Evolutionary conservation across 495 filamentous ascomycete genomes (phyloP), one percentile per base, ranked within the genome.

Genomic region (Penicillium roqueforti): DNA sequence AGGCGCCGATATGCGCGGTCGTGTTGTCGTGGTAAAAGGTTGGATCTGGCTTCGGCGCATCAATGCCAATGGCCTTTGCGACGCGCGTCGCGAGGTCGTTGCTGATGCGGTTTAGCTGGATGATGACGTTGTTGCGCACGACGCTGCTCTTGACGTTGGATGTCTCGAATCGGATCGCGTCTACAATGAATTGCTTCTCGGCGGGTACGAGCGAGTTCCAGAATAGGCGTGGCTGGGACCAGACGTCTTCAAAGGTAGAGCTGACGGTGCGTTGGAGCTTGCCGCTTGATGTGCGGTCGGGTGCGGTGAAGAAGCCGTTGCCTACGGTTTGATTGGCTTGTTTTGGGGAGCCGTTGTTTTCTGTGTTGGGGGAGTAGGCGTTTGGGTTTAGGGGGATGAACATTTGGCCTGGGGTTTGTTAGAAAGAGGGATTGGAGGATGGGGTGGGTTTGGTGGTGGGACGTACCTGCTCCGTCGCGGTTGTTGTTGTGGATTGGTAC

Each of bases 121-220:
- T 69, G 20, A 90, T 74, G 2, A 86, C 81, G 55, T 88, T 88
- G 48, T 68, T 47, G 25, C 66, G 60, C 14, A 91, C 85, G 22
- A 72, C 57, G 1, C 58, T 41, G 44, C 79, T 85, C 51, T 75
- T 67, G 38, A 90, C 55, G 36, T 87, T 79, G 7, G 80, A 77
- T 6, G 76, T 71, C 66, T 92, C 87, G 68, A 91, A 92, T 25
- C 88, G 85, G 53, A 89, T 82, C 1, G 86, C 87, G 69, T 92
- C 86, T 68, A 92, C 77, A 52, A 89, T 64, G 67, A 89, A 86
- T 63, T 92, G 88, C 64, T 90, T 80, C 61, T 91, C 88, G 0
- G 80, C 79, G 7, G 80, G 74, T 6, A 79, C 65, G 40, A 92
- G 79, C 1, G 86, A 89, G 79, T 90, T 89, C 78, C 79, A 90